Evolutionary conservation across 2,329 filamentous ascomycete species (phyloP), one percentile per base, ranked within the genome.

Genomic region (Ceratocystis harringtonii): DNA sequence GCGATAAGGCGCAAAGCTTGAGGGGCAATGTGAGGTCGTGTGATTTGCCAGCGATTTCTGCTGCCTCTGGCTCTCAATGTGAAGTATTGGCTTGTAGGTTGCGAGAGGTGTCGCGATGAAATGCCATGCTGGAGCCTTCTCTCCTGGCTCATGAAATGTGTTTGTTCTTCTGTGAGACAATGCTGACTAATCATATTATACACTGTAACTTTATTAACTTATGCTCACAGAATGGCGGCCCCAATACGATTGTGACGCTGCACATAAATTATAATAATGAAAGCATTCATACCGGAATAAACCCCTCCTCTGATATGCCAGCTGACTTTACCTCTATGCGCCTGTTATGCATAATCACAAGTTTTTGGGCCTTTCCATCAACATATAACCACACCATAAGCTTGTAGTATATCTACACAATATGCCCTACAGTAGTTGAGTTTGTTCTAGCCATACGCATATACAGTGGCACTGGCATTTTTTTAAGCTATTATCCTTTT

Each of bases 131-230:
- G 50, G 50, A 55, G 50, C 50, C 15, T 55, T 55, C 28, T 55
- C 15, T 25, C 5, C 19, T 58, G 15, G 28, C 28, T 36, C 32
- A 30, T 58, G 55, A 58, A 19, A 12, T 58, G 25, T 15, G 3
- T 30, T 19, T 57, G 22, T 57, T 12, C 25, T 30, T 2, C 1
- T 19, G n/a, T 57, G 32, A 10, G 8, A 8, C 10, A 10, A 36
- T 58, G 55, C 25, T 17, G 28, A 36, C 55, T 32, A 58, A 58
- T 66, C 25, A 64, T 22, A 57, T 64, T 8, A 41, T 57, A 68
- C 43, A 44, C 67, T 62, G 57, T 19, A 41, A 19, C 22, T 43
- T 44, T 41, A 12, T 12, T 10, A 8, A 12, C 8, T 41, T 41
- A 3, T 41, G 36, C 36, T 41, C 3, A 12, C 36, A 12, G 36